A percentile compares a stretch with the other conserved stretches of the same genome.
These are phyloP conservation scores for Tetrapisispora fleetii DNA, from an alignment of 805 yeast species.

Conservation along the genomic window DNA sequence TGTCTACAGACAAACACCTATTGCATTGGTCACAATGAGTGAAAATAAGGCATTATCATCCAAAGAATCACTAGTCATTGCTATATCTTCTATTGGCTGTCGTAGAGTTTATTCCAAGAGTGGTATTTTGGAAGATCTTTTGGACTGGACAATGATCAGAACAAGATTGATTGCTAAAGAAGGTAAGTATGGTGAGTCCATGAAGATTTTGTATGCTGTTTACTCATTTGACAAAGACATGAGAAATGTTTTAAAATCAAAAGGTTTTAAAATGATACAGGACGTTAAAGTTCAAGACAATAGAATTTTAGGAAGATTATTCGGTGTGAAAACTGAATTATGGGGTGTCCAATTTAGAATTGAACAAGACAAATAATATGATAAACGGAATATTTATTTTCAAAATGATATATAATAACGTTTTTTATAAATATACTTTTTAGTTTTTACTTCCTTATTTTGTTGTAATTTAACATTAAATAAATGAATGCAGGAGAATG, in stretches of 20 bases:
- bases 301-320: slow-evolving; percentile 23
- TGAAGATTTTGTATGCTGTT: slow-evolving; percentile 37
- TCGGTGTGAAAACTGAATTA: slow-evolving; percentile 24
- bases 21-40: slow-evolving; percentile 46
- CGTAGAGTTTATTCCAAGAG: slow-evolving; percentile 58
- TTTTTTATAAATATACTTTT: background rate
- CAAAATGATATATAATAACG: background rate
- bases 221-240: slow-evolving; percentile 42
- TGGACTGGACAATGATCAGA: slow-evolving; percentile 50
- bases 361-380: slow-evolving; percentile 9
- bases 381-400: background rate
- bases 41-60: slow-evolving; percentile 35
- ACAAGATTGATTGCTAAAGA: slow-evolving; percentile 32
- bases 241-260: slow-evolving; percentile 30
- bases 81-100: slow-evolving; percentile 49
- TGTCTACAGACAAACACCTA: slow-evolving; percentile 59
- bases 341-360: slow-evolving; percentile 33
- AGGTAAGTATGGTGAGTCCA: slow-evolving; percentile 24
- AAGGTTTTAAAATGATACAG: slow-evolving; percentile 36
- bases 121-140: slow-evolving; percentile 52
- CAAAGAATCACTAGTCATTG: slow-evolving; percentile 37
- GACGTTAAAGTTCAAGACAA: slow-evolving; percentile 21
- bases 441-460: background rate
- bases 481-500: background rate
- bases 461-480: no score